Percentiles rank a stretch among this genome's conserved stretches.
These are phyloP conservation scores for Reticulascus tulasneorum DNA, from an alignment of 2,329 filamentous ascomycete genomes.

Conservation along the genomic window DNA sequence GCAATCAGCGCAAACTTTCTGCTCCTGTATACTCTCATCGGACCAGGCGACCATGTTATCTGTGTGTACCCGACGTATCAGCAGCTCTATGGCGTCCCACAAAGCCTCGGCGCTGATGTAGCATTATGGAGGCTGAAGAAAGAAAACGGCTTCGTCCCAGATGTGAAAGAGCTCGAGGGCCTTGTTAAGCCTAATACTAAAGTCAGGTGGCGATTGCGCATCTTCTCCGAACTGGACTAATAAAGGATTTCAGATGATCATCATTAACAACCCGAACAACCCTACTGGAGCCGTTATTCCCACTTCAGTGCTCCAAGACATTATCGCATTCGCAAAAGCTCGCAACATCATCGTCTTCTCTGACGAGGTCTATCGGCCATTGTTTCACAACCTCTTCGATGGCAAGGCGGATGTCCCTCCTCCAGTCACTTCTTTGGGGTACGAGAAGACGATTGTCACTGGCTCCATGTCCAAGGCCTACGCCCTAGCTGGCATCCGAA, in stretches of 20 bases:
- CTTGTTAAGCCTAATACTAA: conserved; percentile 66
- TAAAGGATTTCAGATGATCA: conserved; percentile 36
- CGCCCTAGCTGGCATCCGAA: conserved; percentile 72
- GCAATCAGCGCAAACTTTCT: conserved; percentile 77
- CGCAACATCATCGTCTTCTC: conserved; percentile 64
- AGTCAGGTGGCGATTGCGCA: conserved; percentile 41
- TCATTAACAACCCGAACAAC: conserved; percentile 74
- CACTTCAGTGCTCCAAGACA: conserved; percentile 52
- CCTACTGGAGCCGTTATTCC: conserved; percentile 71
- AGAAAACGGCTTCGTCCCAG: conserved; percentile 59
- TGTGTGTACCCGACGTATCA: conserved; percentile 82
- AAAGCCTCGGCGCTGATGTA: conserved; percentile 68
- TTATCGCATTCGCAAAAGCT: conserved; percentile 60
- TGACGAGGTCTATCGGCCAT: conserved; percentile 80
- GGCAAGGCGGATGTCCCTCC: conserved; percentile 51
- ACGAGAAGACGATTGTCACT: conserved; percentile 66
- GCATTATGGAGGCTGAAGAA: conserved; percentile 66
- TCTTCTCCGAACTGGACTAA: conserved; percentile 1
- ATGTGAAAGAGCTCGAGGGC: conserved; percentile 58
- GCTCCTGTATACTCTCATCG: conserved; percentile 64
- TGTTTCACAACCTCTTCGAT: conserved; percentile 65
- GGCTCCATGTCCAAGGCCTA: conserved; percentile 86
- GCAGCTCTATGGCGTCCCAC: conserved; percentile 71
- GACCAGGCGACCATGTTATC: conserved; percentile 72
- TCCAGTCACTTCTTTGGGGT: conserved; percentile 67